Percentiles rank a stretch among this genome's conserved stretches.
Evolutionary conservation across 192 early-diverging fungal genomes (phyloP).

Genomic region (Rhizoclosmatium sp.): DNA sequence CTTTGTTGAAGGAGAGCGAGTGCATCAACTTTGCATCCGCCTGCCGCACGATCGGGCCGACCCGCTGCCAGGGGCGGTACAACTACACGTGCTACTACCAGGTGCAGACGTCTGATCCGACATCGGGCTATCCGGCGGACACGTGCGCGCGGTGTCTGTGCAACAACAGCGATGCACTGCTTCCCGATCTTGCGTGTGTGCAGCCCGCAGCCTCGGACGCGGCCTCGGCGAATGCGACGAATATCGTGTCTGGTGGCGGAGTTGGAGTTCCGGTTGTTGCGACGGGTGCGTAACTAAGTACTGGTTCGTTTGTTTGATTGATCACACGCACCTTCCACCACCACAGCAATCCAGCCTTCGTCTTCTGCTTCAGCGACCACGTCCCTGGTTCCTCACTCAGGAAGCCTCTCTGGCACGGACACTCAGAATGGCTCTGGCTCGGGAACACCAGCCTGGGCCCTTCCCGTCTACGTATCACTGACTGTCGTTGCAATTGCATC

Average conservation of each 20-base stretch:
- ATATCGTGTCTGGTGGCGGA: slow-evolving; percentile 6
- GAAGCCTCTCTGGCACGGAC: too few relatives aligned
- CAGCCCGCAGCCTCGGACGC: background rate
- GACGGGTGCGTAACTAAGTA: too few relatives aligned
- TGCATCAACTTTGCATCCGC: background rate
- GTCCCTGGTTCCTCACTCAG: background rate
- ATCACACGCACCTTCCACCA: background rate
- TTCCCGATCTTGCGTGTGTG: slow-evolving; percentile 19
- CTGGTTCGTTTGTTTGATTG: background rate
- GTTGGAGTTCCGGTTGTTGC: background rate
- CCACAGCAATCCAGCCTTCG: background rate
- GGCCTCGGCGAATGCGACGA: background rate
- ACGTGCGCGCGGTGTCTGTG: slow-evolving; percentile 39
- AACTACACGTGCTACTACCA: background rate
- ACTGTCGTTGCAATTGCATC: slow-evolving; percentile 5
- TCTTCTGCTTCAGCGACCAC: background rate
- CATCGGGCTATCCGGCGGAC: slow-evolving; percentile 10
- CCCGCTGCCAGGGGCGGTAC: background rate
- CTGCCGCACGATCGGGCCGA: background rate
- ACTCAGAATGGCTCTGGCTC: background rate
- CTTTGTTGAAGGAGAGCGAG: background rate
- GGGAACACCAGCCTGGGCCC: background rate
- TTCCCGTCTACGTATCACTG: slow-evolving; percentile 22
- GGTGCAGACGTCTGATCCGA: background rate
- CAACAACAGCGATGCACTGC: slow-evolving; percentile 2